Evolutionary conservation across 2,329 filamentous ascomycete species (phyloP).

Genomic region (Sphaerulina populicola): DNA sequence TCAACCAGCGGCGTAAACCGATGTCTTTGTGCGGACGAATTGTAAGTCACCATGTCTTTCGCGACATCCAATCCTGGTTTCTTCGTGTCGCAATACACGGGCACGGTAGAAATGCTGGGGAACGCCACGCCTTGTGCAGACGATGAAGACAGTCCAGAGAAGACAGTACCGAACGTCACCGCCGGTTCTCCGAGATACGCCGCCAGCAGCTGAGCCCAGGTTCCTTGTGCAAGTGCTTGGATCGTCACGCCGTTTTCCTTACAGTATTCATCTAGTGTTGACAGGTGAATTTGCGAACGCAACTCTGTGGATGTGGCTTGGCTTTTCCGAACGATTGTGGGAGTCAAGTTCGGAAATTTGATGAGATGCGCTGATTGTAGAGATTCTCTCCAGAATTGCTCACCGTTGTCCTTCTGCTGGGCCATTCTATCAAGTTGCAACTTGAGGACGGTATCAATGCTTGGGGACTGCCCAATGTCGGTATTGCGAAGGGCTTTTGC

Average conservation of each 20-base stretch:
- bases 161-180: conserved; percentile 70
- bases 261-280: conserved; percentile 50
- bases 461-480: conserved; percentile 19
- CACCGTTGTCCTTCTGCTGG: conserved; percentile 2
- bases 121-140: conserved; percentile 56
- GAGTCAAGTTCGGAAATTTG: conserved; percentile 68
- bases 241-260: conserved; percentile 57
- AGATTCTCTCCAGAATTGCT: conserved; percentile 55
- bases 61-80: conserved; percentile 52
- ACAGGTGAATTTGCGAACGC: conserved; percentile 36
- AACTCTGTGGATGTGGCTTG: conserved; percentile 34
- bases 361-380: conserved; percentile 40
- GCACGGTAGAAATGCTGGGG: conserved; percentile 75
- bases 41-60: conserved; percentile 55
- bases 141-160: conserved; percentile 63
- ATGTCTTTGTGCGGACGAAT: conserved; percentile 56
- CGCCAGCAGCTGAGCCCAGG: conserved; percentile 68
- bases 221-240: conserved; percentile 65
- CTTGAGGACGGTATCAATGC: conserved; percentile 36
- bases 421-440: conserved; percentile 34
- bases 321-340: conserved; percentile 41
- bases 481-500: conserved; percentile 33
- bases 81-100: conserved; percentile 54
- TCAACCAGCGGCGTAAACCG: conserved; percentile 63
- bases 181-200: conserved; percentile 66